Evolutionary conservation across 495 filamentous ascomycete genomes (phyloP), one percentile per base, ranked within the genome.

Genomic region (Podospora anserina): DNA sequence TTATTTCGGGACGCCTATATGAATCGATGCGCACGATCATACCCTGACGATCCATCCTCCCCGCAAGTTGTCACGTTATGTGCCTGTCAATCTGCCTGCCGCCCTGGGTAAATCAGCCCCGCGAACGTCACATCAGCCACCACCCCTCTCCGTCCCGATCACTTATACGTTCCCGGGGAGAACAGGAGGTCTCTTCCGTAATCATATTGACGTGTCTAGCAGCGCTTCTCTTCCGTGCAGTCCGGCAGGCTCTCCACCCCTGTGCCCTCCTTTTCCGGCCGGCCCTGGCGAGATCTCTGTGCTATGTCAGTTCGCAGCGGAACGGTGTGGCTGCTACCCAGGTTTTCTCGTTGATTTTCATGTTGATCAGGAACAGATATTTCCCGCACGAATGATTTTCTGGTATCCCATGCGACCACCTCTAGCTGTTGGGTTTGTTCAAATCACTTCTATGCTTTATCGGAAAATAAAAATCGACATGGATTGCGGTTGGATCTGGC

Each of bases 61-160:
- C 61, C 61, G 61, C 61, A 63, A 39, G 6, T 26, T 58, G 55
- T 58, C 18, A 58, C 3, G 55, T 11, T 11, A 16, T 49, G 39
- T 49, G 39, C 39, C 39, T 39, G 18, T 63, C 32, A 63, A 63
- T 63, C 61, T 63, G 20, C 30, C 19, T 18, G 61, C 61, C 61
- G 61, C 28, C 61, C 23, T 63, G 61, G 61, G 20, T 63, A 63
- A 63, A 63, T 61, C 16, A 28, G 27, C 59, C 27, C 16, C 59
- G 30, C 19, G 7, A 27, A 20, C 19, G 19, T 27, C 19, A 9
- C 56, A 27, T 59, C 56, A 62, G 27, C 60, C 60, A 20, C 19
- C 26, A 6, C 19, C 56, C 19, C 56, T 62, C 9, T 1, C 2
- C 13, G 39, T 49, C 2, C 39, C 1, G 9, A 11, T 3, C 39